Base-by-base conservation (phyloP, 2,329 filamentous ascomycete species). In the Didymella lethalis region DNA sequence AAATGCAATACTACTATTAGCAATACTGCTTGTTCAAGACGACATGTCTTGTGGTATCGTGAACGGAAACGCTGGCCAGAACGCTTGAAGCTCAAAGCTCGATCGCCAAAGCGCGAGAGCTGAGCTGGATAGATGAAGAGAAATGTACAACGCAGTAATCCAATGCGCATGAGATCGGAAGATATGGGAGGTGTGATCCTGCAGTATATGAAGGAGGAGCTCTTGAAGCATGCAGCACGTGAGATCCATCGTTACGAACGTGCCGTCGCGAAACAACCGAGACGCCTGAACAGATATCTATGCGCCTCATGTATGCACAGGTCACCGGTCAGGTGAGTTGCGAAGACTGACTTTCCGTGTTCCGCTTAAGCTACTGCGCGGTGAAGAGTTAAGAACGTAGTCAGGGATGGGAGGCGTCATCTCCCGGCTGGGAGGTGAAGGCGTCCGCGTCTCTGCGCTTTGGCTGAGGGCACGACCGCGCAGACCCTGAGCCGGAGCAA, bases 381-480 rank as follows among this genome's bases (percentile, higher is more conserved):
- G 71, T 5, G 77, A 78, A 10, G 77, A 74, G 44, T 75, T 75
- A 26, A 81, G 70, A 10, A 81, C 73, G 60, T 79, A 81, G 31
- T 79, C 77, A 0, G 79, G 79, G 23, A 81, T 78, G 3, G 77
- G 76, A 31, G 77, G 77, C 2, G 77, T 79, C 70, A 78, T 75
- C 25, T 67, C 72, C 16, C 77, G 68, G 53, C 70, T 74, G 2
- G 75, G 72, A n/a, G 76, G 76, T 8, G 73, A 74, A 2, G 71
- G 68, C 25, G 67, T 76, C 50, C 75, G 67, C 28, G 69, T 72
- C n/a, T 49, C 57, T 14, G 62, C 53, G 14, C 63, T 57, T 2
- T 61, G 52, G 50, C 69, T 74, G 40, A 60, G 46, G 11, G 69
- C 55, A 29, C 58, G 54, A 20, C 69, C 69, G 25, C 67, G 68